Evolutionary conservation across 805 yeast species (phyloP).

Genomic region (Nakazawaea anatomiae): DNA sequence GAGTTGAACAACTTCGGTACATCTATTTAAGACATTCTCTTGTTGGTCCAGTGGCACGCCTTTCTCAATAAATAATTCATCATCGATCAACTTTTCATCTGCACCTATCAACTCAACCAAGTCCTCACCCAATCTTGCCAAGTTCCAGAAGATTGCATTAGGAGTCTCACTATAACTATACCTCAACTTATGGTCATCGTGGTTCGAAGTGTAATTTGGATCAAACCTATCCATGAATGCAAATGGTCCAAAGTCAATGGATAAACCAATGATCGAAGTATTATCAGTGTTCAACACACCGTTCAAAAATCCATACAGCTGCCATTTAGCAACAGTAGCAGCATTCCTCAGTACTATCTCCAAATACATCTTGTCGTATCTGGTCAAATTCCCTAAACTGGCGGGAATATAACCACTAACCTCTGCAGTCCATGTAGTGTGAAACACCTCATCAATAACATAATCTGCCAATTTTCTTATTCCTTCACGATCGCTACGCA

Average conservation of each 20-base stretch:
- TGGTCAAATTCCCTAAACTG: constrained; percentile 35
- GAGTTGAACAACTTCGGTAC: constrained; percentile 55
- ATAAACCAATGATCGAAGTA: constrained; percentile 80
- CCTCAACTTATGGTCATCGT: constrained; percentile 68
- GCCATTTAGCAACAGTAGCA: constrained; percentile 74
- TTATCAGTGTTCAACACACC: constrained; percentile 96
- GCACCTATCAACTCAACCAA: constrained; percentile 78
- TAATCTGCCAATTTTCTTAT: constrained; percentile 63
- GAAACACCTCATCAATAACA: constrained; percentile 59
- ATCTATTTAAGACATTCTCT: constrained; percentile 49
- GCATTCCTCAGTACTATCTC: constrained; percentile 77
- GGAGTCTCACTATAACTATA: constrained; percentile 86
- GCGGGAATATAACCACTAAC: constrained; percentile 21
- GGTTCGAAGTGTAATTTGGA: constrained; percentile 81
- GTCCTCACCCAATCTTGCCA: constrained; percentile 78
- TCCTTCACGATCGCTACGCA: constrained; percentile 64
- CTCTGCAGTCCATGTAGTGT: constrained; percentile 19
- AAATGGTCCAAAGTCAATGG: constrained; percentile 94
- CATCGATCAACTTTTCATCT: constrained; percentile 45
- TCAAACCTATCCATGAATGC: constrained; percentile 83
- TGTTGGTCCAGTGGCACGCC: constrained; percentile 45
- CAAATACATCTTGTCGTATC: constrained; percentile 65
- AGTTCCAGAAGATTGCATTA: constrained; percentile 87
- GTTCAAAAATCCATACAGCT: constrained; percentile 85
- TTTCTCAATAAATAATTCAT: constrained; percentile 31